Base-by-base conservation (phyloP, 176 grass and related monocot species). In the Ampelocalamus luodianensis region DNA sequence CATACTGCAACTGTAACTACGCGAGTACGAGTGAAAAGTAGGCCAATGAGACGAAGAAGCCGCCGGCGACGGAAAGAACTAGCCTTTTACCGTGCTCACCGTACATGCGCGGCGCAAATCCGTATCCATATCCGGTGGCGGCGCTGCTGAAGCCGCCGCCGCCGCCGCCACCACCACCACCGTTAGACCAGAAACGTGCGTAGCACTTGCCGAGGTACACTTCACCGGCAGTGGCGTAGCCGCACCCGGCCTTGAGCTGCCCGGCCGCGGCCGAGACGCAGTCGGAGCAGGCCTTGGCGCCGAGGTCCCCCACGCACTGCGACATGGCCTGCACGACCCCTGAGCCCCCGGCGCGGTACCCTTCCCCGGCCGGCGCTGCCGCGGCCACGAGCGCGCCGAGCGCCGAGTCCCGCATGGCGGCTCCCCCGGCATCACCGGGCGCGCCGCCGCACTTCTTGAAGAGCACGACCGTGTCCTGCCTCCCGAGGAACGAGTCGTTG, bases 151-250 rank as follows among this genome's bases (percentile, higher is more conserved):
- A 64, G 0, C 79, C 87, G 6, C 79, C n/a, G n/a, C n/a, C n/a
- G n/a, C n/a, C n/a, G n/a, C n/a, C n/a, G n/a, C n/a, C n/a, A n/a
- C n/a, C 79, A 20, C 23, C 34, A 0, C 78, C 36, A 0, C 83
- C 87, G 8, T 91, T 89, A 1, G 84, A 76, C 95, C 95, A 97
- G 82, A 88, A 97, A 44, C 87, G 86, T 0, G 90, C 89, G 80
- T 97, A 97, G 79, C 95, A 97, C 82, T 97, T 97, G 60, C 95
- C 95, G 18, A 97, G 92, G 85, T 97, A 97, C 9, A 89, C 89
- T 36, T 97, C 92, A 12, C 90, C 92, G 15, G 85, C 86, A 0
- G 83, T 82, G 53, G 92, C 89, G 27, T 87, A 93, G 3, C 81
- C 91, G 67, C 95, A 97, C 0, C 83, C 95, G 0, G 79, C 59